A percentile compares a stretch with the other conserved stretches of the same genome.
Conservation (phyloP, 768 basidiomycete genomes). For the Tylopilus vinaceipallidus region DNA sequence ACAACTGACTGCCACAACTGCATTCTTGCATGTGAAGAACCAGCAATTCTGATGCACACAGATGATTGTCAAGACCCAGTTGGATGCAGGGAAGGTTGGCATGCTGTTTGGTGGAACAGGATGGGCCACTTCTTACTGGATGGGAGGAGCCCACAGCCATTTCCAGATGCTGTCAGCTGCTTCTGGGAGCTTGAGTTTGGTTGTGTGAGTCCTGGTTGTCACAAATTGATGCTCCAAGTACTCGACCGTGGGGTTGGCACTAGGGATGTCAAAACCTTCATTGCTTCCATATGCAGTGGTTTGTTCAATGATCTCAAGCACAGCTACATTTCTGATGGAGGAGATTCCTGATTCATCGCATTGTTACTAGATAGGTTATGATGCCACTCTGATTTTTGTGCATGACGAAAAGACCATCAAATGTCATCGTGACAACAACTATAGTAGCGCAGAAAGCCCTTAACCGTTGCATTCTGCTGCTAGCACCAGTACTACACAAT, state of each 20-base stretch:
- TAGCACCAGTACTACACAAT: no score
- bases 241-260: not conserved
- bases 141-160: conserved; percentile 14
- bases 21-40: not conserved
- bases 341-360: no score
- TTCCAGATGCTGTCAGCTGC: not conserved
- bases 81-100: not conserved
- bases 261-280: not conserved
- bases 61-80: not conserved
- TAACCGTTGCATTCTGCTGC: no score
- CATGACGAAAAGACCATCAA: no score
- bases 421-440: no score
- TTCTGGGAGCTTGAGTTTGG: conserved; percentile 17
- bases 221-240: not conserved
- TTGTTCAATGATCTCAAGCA: not conserved
- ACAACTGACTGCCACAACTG: not conserved
- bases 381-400: no score
- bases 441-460: no score
- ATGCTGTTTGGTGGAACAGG: conserved; percentile 11
- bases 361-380: no score
- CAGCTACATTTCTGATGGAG: no score
- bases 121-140: conserved; percentile 21
- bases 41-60: not conserved
- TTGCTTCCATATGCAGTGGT: not conserved
- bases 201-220: conserved; percentile 10